Evolutionary conservation across 805 yeast genomes (phyloP).

Genomic region (Metschnikowia lochheadii): DNA sequence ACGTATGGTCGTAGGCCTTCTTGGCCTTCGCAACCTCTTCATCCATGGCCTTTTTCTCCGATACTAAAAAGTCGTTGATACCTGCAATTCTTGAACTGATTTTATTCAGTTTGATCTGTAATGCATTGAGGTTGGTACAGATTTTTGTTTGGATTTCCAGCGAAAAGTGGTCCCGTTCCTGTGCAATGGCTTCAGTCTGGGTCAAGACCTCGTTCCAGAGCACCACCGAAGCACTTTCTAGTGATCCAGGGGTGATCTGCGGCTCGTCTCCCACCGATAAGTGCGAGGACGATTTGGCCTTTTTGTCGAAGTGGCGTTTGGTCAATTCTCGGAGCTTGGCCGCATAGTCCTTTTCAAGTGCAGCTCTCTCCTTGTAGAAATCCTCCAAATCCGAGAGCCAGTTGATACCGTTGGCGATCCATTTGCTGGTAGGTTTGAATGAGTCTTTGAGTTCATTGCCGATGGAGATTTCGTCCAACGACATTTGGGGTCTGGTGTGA

Average conservation of each 20-base stretch:
- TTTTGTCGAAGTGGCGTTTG: slow-evolving; percentile 67
- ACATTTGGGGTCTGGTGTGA: slow-evolving; percentile 8
- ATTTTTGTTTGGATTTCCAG: slow-evolving; percentile 57
- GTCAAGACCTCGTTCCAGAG: slow-evolving; percentile 86
- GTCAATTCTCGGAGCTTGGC: slow-evolving; percentile 59
- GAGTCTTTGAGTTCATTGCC: slow-evolving; percentile 81
- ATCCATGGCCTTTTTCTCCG: slow-evolving; percentile 45
- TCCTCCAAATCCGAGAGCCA: slow-evolving; percentile 78
- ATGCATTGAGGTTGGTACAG: slow-evolving; percentile 53
- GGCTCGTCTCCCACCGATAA: slow-evolving; percentile 91
- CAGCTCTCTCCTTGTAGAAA: slow-evolving; percentile 80
- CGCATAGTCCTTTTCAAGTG: slow-evolving; percentile 80
- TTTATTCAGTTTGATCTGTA: slow-evolving; percentile 50
- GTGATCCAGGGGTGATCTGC: slow-evolving; percentile 87
- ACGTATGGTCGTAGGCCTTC: slow-evolving; percentile 72
- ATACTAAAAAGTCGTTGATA: slow-evolving; percentile 55
- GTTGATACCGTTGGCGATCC: slow-evolving; percentile 69
- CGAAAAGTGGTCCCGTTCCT: slow-evolving; percentile 57
- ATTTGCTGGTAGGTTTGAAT: slow-evolving; percentile 68
- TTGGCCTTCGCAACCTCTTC: slow-evolving; percentile 62
- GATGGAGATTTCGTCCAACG: slow-evolving; percentile 33
- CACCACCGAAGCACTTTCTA: slow-evolving; percentile 81
- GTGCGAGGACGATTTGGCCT: slow-evolving; percentile 61
- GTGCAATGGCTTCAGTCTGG: slow-evolving; percentile 77
- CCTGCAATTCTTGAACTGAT: slow-evolving; percentile 53